Percentiles rank a stretch among this genome's conserved stretches.
phyloP scores from a whole-genome alignment of 148 eudicot species.

The Camellia lanceoleosa region DNA sequence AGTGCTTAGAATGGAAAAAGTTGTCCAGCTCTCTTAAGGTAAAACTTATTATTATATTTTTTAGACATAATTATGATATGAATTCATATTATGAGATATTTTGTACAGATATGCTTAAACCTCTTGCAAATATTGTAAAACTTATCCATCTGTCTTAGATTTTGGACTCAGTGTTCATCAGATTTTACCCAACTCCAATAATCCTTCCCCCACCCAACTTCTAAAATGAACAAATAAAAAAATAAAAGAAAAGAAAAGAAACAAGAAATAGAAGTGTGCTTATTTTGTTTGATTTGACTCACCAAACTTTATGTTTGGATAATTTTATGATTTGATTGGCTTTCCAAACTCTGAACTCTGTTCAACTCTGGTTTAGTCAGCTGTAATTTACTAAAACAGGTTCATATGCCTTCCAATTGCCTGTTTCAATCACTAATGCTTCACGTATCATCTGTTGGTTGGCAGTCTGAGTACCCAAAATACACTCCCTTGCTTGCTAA shows the following conservation, averaged over 20 bases:
- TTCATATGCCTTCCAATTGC: background rate
- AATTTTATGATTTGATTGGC: conserved; percentile 1
- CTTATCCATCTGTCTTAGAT: background rate
- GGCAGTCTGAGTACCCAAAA: conserved; percentile 81
- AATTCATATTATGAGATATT: background rate
- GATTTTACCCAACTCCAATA: background rate
- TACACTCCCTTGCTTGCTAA: conserved; percentile 92
- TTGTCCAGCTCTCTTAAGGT: conserved; percentile 61
- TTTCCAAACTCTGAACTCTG: background rate
- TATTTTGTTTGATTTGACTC: background rate
- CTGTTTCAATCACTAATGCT: conserved; percentile 11
- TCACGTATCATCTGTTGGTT: conserved; percentile 20
- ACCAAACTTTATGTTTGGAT: background rate
- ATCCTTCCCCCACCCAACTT: background rate
- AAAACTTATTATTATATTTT: background rate
- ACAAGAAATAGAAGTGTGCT: background rate
- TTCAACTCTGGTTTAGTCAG: background rate
- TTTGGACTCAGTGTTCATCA: background rate
- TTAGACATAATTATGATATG: background rate
- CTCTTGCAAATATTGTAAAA: background rate
- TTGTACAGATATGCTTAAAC: background rate
- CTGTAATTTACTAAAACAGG: background rate
- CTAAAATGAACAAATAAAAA: background rate
- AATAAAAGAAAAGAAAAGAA: background rate
- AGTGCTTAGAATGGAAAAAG: conserved; percentile 69